Percentiles rank a stretch among this genome's conserved stretches.
Evolutionary conservation across 1,284 basidiomycete genomes (phyloP).

Genomic region (Binderoboletus segoi): DNA sequence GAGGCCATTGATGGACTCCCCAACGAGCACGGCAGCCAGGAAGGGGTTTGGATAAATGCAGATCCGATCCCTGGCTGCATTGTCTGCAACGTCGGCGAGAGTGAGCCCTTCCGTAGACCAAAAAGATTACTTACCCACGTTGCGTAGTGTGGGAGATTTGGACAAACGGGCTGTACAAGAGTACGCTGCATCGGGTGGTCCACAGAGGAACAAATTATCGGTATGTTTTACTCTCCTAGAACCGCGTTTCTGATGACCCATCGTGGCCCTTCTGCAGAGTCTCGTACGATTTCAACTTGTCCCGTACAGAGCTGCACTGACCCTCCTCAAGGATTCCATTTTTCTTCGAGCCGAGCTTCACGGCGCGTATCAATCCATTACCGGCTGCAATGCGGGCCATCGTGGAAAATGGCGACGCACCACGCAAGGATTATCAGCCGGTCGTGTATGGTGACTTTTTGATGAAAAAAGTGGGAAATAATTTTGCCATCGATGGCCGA

Average conservation of each 20-base stretch:
- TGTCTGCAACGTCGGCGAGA: slow-evolving; percentile 85
- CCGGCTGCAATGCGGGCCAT: slow-evolving; percentile 51
- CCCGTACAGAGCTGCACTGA: slow-evolving; percentile 3
- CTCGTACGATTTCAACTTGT: slow-evolving; percentile 43
- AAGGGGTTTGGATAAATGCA: slow-evolving; percentile 76
- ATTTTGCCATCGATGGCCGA: slow-evolving; percentile 54
- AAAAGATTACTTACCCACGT: slow-evolving; percentile 2
- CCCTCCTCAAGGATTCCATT: slow-evolving; percentile 63
- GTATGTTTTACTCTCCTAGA: slow-evolving; percentile 35
- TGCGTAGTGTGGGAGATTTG: slow-evolving; percentile 82
- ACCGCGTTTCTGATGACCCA: background rate
- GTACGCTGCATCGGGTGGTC: slow-evolving; percentile 79
- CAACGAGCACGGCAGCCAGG: slow-evolving; percentile 51
- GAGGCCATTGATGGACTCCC: slow-evolving; percentile 44
- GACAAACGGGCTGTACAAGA: slow-evolving; percentile 78
- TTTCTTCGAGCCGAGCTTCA: slow-evolving; percentile 85
- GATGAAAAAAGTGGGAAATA: slow-evolving; percentile 66
- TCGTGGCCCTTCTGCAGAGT: slow-evolving; percentile 43
- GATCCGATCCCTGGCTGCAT: slow-evolving; percentile 78
- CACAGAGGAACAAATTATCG: slow-evolving; percentile 74
- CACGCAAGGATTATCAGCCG: slow-evolving; percentile 41
- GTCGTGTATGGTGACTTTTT: slow-evolving; percentile 78
- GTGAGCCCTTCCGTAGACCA: slow-evolving; percentile 43
- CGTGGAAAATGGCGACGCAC: slow-evolving; percentile 22
- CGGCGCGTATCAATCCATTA: slow-evolving; percentile 63